Percentiles rank a stretch among this genome's conserved stretches.
Evolutionary conservation across 192 early-diverging fungal species (phyloP).

Genomic region (Helicostylum pulchrum): DNA sequence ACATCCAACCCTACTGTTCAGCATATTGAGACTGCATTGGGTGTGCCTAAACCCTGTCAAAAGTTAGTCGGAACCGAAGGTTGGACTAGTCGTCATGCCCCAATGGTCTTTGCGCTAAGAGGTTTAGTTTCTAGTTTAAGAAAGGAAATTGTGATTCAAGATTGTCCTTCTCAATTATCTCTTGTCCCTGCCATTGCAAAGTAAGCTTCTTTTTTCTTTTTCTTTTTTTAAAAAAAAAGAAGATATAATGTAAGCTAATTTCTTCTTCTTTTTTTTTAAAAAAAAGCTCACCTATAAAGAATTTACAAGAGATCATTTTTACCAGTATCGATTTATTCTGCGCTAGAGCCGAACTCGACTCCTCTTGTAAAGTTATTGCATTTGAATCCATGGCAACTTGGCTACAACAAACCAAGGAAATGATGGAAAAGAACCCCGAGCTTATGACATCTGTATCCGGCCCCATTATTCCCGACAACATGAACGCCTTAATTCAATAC

Average conservation of each 20-base stretch:
- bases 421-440: conserved; percentile 24
- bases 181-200: conserved; percentile 7
- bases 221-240: not conserved
- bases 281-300: not conserved
- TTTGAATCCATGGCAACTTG: conserved; percentile 76
- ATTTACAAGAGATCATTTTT: conserved; percentile 60
- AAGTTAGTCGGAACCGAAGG: conserved; percentile 11
- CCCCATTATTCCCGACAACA: conserved; percentile 33
- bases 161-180: conserved; percentile 3
- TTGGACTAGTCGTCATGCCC: conserved; percentile 28
- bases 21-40: not conserved
- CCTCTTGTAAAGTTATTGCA: conserved; percentile 63
- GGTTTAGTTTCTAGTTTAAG: conserved; percentile 47
- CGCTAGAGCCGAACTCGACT: conserved; percentile 57
- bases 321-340: conserved; percentile 61
- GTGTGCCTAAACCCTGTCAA: conserved; percentile 3
- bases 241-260: not conserved
- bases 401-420: conserved; percentile 56
- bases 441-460: conserved; percentile 20
- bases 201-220: conserved; percentile 9
- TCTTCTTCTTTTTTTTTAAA: not conserved
- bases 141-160: conserved; percentile 35
- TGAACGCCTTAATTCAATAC: conserved; percentile 65
- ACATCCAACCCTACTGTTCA: not conserved
- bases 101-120: conserved; percentile 44